These are phyloP conservation scores for Phlyctochytrium bullatum DNA, from an alignment of 192 early-diverging fungal species.

Conservation along the genomic window DNA sequence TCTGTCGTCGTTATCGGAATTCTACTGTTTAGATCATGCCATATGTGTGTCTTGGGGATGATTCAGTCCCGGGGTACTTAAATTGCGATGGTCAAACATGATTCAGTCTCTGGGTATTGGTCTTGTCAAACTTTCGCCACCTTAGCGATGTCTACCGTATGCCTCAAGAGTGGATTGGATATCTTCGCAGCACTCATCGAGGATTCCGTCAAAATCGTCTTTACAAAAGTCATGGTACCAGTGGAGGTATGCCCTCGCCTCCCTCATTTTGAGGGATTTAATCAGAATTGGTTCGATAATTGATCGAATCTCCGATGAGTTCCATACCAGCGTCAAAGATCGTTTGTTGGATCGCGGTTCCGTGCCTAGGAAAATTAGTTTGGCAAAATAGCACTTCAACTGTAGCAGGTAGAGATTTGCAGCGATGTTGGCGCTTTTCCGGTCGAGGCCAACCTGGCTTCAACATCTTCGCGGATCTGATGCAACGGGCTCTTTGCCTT, in stretches of 20 bases:
- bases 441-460: slow-evolving; percentile 22
- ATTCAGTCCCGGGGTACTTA: too few relatives aligned
- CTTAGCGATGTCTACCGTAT: too few relatives aligned
- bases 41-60: too few relatives aligned
- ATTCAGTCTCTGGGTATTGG: too few relatives aligned
- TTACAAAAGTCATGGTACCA: too few relatives aligned
- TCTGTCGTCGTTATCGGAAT: too few relatives aligned
- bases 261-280: slow-evolving; percentile 21
- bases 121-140: too few relatives aligned
- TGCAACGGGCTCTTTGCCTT: neutral
- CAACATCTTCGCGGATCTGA: slow-evolving; percentile 12
- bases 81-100: too few relatives aligned
- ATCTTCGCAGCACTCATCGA: too few relatives aligned
- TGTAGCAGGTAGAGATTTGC: neutral
- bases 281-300: slow-evolving; percentile 9
- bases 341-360: slow-evolving; percentile 27
- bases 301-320: slow-evolving; percentile 16
- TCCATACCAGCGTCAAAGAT: slow-evolving; percentile 27
- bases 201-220: too few relatives aligned
- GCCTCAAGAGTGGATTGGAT: too few relatives aligned
- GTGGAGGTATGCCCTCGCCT: slow-evolving; percentile 38
- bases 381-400: neutral
- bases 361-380: slow-evolving; percentile 10
- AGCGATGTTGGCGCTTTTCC: neutral
- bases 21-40: too few relatives aligned